These are phyloP conservation scores for Pholiota conissans DNA, from an alignment of 768 basidiomycete genomes.

Conservation along the genomic window DNA sequence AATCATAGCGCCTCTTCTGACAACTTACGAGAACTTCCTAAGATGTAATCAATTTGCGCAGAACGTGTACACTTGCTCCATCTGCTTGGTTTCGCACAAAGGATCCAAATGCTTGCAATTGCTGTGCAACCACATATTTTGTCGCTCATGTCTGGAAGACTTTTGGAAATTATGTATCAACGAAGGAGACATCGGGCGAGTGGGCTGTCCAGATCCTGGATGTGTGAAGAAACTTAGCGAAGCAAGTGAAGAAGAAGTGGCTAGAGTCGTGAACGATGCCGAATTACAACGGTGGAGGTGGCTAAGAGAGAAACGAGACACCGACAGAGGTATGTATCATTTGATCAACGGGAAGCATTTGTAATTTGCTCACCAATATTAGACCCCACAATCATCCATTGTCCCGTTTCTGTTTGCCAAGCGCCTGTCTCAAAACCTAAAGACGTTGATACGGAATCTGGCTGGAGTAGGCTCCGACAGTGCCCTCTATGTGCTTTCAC, in stretches of 20 bases:
- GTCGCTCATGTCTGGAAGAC: slow-evolving; percentile 73
- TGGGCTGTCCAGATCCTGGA: slow-evolving; percentile 78
- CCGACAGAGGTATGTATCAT: slow-evolving; percentile 60
- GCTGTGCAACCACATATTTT: slow-evolving; percentile 78
- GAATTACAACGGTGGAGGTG: slow-evolving; percentile 75
- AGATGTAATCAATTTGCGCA: slow-evolving; percentile 57
- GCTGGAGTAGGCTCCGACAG: slow-evolving; percentile 71
- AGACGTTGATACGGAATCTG: slow-evolving; percentile 48
- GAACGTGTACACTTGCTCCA: slow-evolving; percentile 68
- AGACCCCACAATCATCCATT: slow-evolving; percentile 61
- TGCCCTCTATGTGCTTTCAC: slow-evolving; percentile 73
- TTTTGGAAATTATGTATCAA: slow-evolving; percentile 83
- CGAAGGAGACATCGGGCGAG: slow-evolving; percentile 75
- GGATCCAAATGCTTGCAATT: slow-evolving; percentile 75
- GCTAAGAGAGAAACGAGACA: slow-evolving; percentile 67
- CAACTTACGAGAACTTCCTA: slow-evolving; percentile 45
- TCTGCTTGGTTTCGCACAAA: slow-evolving; percentile 75
- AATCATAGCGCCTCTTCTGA: slow-evolving; percentile 48
- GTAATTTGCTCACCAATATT: neutral
- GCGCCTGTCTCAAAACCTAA: slow-evolving; percentile 66
- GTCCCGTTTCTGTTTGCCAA: slow-evolving; percentile 82
- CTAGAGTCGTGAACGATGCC: slow-evolving; percentile 64
- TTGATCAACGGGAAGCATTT: slow-evolving; percentile 9
- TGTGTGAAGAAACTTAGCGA: slow-evolving; percentile 70
- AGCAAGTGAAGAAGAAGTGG: slow-evolving; percentile 71